A percentile compares a stretch with the other conserved stretches of the same genome.
phyloP scores from a whole-genome alignment of 2,329 filamentous ascomycete genomes.

The Diaporthe destruens region DNA sequence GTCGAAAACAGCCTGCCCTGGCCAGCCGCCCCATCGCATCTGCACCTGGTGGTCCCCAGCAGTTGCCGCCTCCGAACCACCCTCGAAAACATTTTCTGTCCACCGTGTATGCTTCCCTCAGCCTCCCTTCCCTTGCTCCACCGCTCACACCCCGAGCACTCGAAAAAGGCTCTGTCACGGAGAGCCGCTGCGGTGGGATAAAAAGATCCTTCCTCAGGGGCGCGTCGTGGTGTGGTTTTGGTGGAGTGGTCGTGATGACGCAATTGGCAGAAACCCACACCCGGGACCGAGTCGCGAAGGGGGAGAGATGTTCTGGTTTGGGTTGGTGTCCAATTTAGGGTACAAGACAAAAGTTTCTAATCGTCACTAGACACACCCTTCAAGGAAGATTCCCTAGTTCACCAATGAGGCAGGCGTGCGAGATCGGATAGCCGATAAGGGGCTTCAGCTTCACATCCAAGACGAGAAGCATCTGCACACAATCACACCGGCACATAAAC shows the following conservation, averaged over 20 bases:
- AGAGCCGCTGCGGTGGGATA: too few species aligned
- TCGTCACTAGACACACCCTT: neutral
- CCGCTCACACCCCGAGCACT: neutral
- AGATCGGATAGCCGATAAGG: conserved; percentile 25
- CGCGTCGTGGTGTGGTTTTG: neutral
- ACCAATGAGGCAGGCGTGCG: neutral
- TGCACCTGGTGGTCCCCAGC: neutral
- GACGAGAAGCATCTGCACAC: neutral
- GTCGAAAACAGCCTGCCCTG: conserved; percentile 51
- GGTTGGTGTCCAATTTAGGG: neutral
- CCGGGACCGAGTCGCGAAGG: neutral
- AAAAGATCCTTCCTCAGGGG: too few species aligned
- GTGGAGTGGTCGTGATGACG: conserved; percentile 3
- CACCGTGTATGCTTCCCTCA: neutral
- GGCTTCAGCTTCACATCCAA: neutral
- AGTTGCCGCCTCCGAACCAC: neutral
- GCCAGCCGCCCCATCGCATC: neutral
- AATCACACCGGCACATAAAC: neutral
- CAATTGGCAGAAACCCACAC: conserved; percentile 19
- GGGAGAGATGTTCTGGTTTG: neutral
- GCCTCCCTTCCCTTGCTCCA: neutral
- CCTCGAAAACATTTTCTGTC: conserved; percentile 35
- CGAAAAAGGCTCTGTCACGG: neutral
- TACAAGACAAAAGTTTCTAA: too few species aligned
- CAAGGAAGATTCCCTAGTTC: neutral